Evolutionary conservation across 495 filamentous ascomycete species (phyloP), one percentile per base, ranked within the genome.

Genomic region (Neurospora cerealis): DNA sequence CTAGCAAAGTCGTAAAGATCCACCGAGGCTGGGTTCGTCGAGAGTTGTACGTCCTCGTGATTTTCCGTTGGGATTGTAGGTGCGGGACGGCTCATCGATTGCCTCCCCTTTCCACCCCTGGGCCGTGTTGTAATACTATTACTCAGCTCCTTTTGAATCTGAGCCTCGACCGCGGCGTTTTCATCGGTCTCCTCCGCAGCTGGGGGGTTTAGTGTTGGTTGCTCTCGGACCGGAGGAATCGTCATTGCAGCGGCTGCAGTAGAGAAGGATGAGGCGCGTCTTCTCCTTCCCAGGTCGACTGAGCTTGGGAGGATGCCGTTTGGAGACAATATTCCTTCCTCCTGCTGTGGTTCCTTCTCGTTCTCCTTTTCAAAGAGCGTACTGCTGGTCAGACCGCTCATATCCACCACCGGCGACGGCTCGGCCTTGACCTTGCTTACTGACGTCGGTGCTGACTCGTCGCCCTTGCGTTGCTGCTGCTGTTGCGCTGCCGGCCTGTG

Each of bases 1-100:
- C 72, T 76, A n/a, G 78, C 73, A 69, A 85, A 83, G 60, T 83
- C 80, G 75, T 85, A 85, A 2, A 82, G 74, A 46, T 83, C 83
- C 11, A 71, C 44, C 21, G 41, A 70, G 62, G 10, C 15, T 24
- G 28, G 34, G 15, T 41, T 41, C 40, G 10, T 44, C 69, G 54
- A 3, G 54, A 32, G 24, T 34, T 66, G 54, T 66, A 13, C 54
- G 54, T 34, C 15, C 54, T 66, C 28, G 34, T 36, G 13, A 28
- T 4, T 34, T 66, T 66, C 54, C 5, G 28, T 19, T 17, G 28
- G 24, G 24, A 66, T 34, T 11, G 54, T 17, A 34, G 54, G 54
- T 36, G 62, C 34, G 5, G 39, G n/a, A 62, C 24, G 24, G 44
- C 17, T 69, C 36, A 28, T 71, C 38, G 72, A 42, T 37, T 13